Conservation (phyloP, 352 stramenopile genomes). For the Hyaloperonospora brassicae region DNA sequence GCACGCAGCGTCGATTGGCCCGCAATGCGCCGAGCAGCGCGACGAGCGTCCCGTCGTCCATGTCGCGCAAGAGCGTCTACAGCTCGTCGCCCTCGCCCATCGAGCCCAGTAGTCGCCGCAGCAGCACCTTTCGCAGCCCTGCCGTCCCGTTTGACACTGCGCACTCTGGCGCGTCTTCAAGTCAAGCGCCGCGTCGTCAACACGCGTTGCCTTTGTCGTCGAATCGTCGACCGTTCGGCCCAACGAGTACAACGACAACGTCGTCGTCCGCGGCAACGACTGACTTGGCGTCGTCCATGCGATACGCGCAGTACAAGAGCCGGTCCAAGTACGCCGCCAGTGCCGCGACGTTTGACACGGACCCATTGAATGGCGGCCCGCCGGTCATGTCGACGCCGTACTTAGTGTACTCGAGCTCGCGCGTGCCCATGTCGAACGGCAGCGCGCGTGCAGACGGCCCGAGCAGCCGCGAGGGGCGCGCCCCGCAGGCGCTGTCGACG, state of each 20-base stretch:
- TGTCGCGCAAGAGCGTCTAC: constrained; percentile 20
- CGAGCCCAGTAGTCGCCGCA: constrained; percentile 14
- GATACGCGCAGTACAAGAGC: constrained; percentile 37
- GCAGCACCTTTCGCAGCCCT: constrained; percentile 19
- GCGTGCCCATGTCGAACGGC: constrained; percentile 1
- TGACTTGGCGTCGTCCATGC: constrained; percentile 6
- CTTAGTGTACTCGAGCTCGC: constrained; percentile 34
- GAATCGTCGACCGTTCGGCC: constrained; percentile 3
- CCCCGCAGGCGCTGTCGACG: not conserved
- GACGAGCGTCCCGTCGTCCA: constrained; percentile 10
- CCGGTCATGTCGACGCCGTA: constrained; percentile 38
- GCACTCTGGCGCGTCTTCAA: constrained; percentile 1
- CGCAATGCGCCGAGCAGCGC: constrained; percentile 21
- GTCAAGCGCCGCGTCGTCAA: not conserved
- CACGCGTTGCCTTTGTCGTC: not conserved
- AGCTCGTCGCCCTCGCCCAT: constrained; percentile 33
- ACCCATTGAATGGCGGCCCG: constrained; percentile 31
- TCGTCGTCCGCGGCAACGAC: constrained; percentile 14
- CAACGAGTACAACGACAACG: not conserved
- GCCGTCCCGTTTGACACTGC: constrained; percentile 7
- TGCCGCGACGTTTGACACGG: constrained; percentile 6
- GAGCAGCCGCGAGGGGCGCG: constrained; percentile 10
- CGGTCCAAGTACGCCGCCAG: constrained; percentile 29
- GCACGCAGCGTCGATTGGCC: constrained; percentile 43
- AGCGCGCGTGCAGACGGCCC: too few relatives aligned